These are phyloP conservation scores for Lactarius deliciosus DNA, from an alignment of 768 basidiomycete species.

Conservation along the genomic window DNA sequence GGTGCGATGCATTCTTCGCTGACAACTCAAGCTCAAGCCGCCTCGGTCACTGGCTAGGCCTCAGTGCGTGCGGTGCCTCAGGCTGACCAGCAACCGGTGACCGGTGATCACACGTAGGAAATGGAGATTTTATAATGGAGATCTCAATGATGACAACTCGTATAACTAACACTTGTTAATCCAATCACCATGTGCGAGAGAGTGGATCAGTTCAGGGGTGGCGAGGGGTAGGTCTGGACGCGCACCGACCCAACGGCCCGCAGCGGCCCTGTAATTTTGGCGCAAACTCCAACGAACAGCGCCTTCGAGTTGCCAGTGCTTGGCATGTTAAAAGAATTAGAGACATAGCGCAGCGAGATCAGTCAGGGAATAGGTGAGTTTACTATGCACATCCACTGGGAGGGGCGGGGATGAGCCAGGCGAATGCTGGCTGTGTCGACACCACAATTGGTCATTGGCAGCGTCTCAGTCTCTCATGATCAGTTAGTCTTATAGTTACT, in stretches of 20 bases:
- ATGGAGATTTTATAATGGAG: conserved; percentile 6
- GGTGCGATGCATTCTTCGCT: conserved; percentile 1
- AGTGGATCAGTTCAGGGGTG: conserved; percentile 17
- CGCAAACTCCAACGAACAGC: not conserved
- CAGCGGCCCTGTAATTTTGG: conserved; percentile 11
- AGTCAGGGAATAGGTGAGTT: not conserved
- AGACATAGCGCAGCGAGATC: conserved; percentile 2
- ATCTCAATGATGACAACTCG: not conserved
- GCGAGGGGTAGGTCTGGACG: not conserved
- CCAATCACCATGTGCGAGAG: too few relatives aligned
- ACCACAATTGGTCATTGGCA: conserved; percentile 15
- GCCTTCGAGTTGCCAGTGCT: not conserved
- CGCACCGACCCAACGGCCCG: conserved; percentile 14
- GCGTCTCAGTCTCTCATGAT: conserved; percentile 16
- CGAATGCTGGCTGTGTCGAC: not conserved
- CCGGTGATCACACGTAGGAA: not conserved
- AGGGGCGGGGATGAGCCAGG: not conserved
- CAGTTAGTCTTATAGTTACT: conserved; percentile 10
- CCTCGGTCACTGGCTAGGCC: too few relatives aligned
- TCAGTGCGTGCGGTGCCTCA: not conserved
- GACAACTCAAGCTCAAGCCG: not conserved
- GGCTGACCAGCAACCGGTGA: not conserved
- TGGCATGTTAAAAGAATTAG: not conserved
- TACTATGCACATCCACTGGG: not conserved
- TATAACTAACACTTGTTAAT: too few relatives aligned